A percentile compares a stretch with the other conserved stretches of the same genome.
Conservation (phyloP, 495 filamentous ascomycete genomes). For the Penicillium canariense region DNA sequence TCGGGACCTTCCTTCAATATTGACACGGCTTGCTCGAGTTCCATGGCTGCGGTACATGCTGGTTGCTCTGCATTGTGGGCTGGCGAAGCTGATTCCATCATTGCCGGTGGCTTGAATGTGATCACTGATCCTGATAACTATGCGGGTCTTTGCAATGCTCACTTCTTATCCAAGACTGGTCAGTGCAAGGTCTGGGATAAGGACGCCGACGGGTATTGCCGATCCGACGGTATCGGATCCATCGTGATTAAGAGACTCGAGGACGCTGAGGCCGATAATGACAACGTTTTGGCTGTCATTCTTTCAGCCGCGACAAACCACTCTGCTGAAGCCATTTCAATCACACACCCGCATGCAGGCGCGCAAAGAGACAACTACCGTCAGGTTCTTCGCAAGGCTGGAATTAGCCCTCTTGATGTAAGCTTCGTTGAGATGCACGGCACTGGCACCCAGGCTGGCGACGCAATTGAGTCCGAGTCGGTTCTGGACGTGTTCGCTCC, state of each 20-base stretch:
- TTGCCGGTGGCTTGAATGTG: slow-evolving; percentile 67
- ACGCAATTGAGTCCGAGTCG: slow-evolving; percentile 30
- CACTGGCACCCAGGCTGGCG: slow-evolving; percentile 46
- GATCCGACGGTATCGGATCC: slow-evolving; percentile 47
- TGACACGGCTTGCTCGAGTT: slow-evolving; percentile 74
- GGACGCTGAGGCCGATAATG: slow-evolving; percentile 46
- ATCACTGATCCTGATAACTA: slow-evolving; percentile 69
- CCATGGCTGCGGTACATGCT: slow-evolving; percentile 46
- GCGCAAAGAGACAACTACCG: slow-evolving; percentile 46
- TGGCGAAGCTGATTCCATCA: slow-evolving; percentile 67
- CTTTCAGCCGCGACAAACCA: slow-evolving; percentile 38
- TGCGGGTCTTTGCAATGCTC: slow-evolving; percentile 62
- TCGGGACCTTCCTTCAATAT: slow-evolving; percentile 67
- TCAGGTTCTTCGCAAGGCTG: slow-evolving; percentile 42
- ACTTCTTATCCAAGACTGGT: slow-evolving; percentile 59
- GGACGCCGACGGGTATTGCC: slow-evolving; percentile 72
- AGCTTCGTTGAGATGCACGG: slow-evolving; percentile 52
- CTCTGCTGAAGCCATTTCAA: slow-evolving; percentile 42
- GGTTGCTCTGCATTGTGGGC: slow-evolving; percentile 64
- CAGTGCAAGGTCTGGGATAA: slow-evolving; percentile 67
- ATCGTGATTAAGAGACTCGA: slow-evolving; percentile 45
- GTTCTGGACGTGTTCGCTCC: slow-evolving; percentile 31
- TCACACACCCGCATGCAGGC: slow-evolving; percentile 50
- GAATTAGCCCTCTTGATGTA: slow-evolving; percentile 47
- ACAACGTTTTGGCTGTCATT: slow-evolving; percentile 42